phyloP scores from a whole-genome alignment of 768 basidiomycete species.

The Clavulina sp. region DNA sequence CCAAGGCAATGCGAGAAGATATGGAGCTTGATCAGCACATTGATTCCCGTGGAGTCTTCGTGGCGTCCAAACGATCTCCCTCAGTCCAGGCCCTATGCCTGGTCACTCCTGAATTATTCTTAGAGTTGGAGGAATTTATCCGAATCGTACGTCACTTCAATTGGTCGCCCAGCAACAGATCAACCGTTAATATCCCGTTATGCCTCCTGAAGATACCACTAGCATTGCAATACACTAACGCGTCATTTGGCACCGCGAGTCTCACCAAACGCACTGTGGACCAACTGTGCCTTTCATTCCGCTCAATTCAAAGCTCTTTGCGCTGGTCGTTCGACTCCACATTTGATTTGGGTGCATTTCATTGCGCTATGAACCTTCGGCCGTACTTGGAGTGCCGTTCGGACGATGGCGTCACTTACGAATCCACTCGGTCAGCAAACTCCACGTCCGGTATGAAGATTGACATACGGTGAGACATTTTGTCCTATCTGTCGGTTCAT shows the following conservation, averaged over 20 bases:
- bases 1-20: constrained; percentile 34
- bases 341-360: constrained; percentile 77
- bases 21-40: constrained; percentile 17
- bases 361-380: constrained; percentile 52
- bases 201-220: constrained; percentile 23
- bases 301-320: constrained; percentile 41
- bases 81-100: not conserved
- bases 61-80: not conserved
- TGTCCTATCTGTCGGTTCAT: too few species aligned
- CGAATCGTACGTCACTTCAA: too few species aligned
- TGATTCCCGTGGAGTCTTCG: not conserved
- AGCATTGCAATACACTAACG: constrained; percentile 49
- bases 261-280: constrained; percentile 66
- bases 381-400: constrained; percentile 47
- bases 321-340: constrained; percentile 71
- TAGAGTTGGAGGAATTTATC: too few species aligned
- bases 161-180: too few species aligned
- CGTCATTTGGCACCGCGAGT: constrained; percentile 65
- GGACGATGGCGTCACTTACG: constrained; percentile 34
- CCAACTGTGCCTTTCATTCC: constrained; percentile 45
- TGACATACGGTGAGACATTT: constrained; percentile 47
- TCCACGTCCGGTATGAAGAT: constrained; percentile 44
- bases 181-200: not conserved
- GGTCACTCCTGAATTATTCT: not conserved
- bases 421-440: constrained; percentile 18